A percentile compares a stretch with the other conserved stretches of the same genome.
Evolutionary conservation across 2,329 filamentous ascomycete genomes (phyloP).

Genomic region (Penicillium thymicola): DNA sequence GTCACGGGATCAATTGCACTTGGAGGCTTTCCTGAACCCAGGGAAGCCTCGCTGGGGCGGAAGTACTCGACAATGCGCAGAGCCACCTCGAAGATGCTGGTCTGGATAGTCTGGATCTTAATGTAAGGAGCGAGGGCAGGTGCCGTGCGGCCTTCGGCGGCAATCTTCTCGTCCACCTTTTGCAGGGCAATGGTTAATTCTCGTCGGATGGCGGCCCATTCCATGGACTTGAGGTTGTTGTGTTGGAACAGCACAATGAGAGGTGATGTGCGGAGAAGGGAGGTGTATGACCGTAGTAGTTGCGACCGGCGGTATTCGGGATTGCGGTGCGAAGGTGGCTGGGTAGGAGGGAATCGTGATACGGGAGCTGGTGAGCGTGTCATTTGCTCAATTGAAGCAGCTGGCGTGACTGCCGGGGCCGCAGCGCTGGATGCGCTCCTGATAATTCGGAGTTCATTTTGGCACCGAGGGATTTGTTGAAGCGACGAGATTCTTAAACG

Average conservation of each 20-base stretch:
- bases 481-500: conserved; percentile 46
- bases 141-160: conserved; percentile 50
- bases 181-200: conserved; percentile 61
- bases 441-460: conserved; percentile 38
- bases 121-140: conserved; percentile 56
- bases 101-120: conserved; percentile 80
- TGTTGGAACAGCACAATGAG: conserved; percentile 83
- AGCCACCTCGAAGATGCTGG: conserved; percentile 82
- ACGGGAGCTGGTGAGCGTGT: conserved; percentile 45
- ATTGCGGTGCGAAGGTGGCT: conserved; percentile 83
- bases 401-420: conserved; percentile 51
- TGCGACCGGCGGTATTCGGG: conserved; percentile 88
- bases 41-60: conserved; percentile 48
- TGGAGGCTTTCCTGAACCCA: conserved; percentile 20
- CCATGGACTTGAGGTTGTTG: conserved; percentile 70
- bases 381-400: conserved; percentile 52
- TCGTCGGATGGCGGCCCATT: conserved; percentile 70
- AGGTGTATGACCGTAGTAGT: conserved; percentile 80
- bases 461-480: conserved; percentile 37
- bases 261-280: conserved; percentile 78
- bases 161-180: conserved; percentile 65
- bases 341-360: conserved; percentile 58
- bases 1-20: conserved; percentile 28
- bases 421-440: conserved; percentile 44
- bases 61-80: conserved; percentile 84